phyloP scores from a whole-genome alignment of 2,329 filamentous ascomycete genomes.

The Sordariomycetes sp. region DNA sequence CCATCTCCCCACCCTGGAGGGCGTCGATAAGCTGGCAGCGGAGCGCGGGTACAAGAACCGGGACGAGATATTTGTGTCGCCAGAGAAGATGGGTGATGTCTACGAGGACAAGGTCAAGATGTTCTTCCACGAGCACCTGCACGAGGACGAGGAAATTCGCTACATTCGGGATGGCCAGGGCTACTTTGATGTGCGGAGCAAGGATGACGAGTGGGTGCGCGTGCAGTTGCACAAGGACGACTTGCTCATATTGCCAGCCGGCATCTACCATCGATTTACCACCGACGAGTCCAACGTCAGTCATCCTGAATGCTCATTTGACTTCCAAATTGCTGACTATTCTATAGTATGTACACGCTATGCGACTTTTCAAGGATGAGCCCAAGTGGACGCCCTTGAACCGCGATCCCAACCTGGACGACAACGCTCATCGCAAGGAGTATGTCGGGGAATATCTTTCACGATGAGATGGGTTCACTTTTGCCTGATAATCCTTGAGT shows the following conservation, averaged over 20 bases:
- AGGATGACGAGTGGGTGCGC: slow-evolving; percentile 81
- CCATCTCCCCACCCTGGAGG: slow-evolving; percentile 51
- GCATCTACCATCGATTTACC: slow-evolving; percentile 96
- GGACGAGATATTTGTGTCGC: slow-evolving; percentile 85
- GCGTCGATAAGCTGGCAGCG: slow-evolving; percentile 65
- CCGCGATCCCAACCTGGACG: slow-evolving; percentile 66
- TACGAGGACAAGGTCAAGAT: slow-evolving; percentile 92
- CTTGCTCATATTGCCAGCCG: slow-evolving; percentile 84
- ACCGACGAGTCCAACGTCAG: slow-evolving; percentile 85
- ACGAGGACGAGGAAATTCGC: slow-evolving; percentile 97
- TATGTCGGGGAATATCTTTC: slow-evolving; percentile 53
- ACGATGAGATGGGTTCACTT: slow-evolving; percentile 1
- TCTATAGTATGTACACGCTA: slow-evolving; percentile 82
- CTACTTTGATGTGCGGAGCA: slow-evolving; percentile 84
- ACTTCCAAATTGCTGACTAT: neutral
- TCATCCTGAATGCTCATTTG: neutral
- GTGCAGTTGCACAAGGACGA: slow-evolving; percentile 79
- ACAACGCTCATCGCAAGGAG: slow-evolving; percentile 67
- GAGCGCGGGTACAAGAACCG: slow-evolving; percentile 86
- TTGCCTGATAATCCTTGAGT: no score
- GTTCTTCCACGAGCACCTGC: slow-evolving; percentile 93
- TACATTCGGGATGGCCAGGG: slow-evolving; percentile 85
- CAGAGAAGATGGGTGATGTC: slow-evolving; percentile 69
- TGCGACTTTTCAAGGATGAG: slow-evolving; percentile 96
- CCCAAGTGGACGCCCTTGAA: slow-evolving; percentile 97